These are phyloP conservation scores for Aspergillus hancockii DNA, from an alignment of 495 filamentous ascomycete genomes.

Conservation along the genomic window DNA sequence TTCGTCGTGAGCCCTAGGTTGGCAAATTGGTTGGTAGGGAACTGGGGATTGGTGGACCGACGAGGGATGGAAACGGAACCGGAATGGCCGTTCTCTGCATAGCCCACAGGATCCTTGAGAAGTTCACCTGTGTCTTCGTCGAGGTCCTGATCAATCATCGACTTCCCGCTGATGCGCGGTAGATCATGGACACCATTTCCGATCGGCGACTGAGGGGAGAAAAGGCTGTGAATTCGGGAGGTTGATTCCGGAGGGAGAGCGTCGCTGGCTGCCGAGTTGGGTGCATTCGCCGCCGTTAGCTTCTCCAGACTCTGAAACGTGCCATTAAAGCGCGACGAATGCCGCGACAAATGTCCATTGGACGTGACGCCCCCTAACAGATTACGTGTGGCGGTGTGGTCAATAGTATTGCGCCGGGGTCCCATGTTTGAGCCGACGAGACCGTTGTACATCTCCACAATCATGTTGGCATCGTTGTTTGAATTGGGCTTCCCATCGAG, in stretches of 20 bases:
- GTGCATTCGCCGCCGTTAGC: slow-evolving; percentile 64
- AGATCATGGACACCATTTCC: slow-evolving; percentile 71
- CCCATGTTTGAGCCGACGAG: slow-evolving; percentile 41
- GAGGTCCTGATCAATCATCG: slow-evolving; percentile 80
- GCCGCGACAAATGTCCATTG: slow-evolving; percentile 59
- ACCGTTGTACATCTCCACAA: slow-evolving; percentile 68
- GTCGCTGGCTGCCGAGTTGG: slow-evolving; percentile 52
- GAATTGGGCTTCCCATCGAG: slow-evolving; percentile 80
- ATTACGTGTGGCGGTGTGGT: slow-evolving; percentile 53
- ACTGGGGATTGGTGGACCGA: slow-evolving; percentile 72
- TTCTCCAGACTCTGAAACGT: slow-evolving; percentile 74
- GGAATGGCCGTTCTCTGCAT: slow-evolving; percentile 73
- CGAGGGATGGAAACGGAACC: slow-evolving; percentile 48
- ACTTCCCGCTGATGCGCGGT: slow-evolving; percentile 74
- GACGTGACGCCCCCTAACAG: slow-evolving; percentile 57
- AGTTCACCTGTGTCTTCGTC: slow-evolving; percentile 86
- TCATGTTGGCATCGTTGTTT: slow-evolving; percentile 72
- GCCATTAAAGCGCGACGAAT: slow-evolving; percentile 75
- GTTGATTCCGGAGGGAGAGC: slow-evolving; percentile 61
- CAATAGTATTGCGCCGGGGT: slow-evolving; percentile 61
- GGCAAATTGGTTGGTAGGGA: slow-evolving; percentile 70
- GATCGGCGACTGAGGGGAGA: slow-evolving; percentile 83
- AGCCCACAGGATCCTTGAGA: slow-evolving; percentile 80
- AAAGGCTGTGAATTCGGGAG: slow-evolving; percentile 69
- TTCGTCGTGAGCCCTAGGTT: slow-evolving; percentile 71